phyloP scores from a whole-genome alignment of 73 alveolate species.

The Tetrahymena borealis region DNA sequence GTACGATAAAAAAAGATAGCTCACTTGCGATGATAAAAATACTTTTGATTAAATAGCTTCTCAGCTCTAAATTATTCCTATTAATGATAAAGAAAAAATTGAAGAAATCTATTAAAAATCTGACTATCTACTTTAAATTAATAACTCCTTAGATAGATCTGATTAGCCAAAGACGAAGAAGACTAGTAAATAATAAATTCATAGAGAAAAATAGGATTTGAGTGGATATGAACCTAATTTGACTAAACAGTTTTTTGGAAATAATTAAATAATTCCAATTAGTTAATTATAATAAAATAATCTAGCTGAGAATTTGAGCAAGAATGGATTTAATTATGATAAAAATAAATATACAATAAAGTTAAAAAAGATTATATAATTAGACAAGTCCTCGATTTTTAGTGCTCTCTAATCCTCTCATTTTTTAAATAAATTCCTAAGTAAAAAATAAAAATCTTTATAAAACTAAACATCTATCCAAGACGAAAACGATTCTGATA shows the following conservation, averaged over 20 bases:
- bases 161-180: not conserved
- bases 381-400: not conserved
- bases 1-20: not conserved
- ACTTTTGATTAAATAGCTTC: not conserved
- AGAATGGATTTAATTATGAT: not conserved
- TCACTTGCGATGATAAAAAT: not conserved
- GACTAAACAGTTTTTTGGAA: not conserved
- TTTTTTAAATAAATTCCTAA: not conserved
- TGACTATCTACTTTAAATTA: not conserved
- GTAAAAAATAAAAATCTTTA: not conserved
- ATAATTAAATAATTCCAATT: not conserved
- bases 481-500: not conserved
- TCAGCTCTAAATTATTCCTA: not conserved
- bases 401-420: not conserved
- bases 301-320: not conserved
- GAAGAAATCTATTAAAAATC: not conserved
- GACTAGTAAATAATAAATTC: not conserved
- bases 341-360: not conserved
- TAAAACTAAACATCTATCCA: not conserved
- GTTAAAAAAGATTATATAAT: not conserved
- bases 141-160: not conserved
- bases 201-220: not conserved
- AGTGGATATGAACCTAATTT: not conserved
- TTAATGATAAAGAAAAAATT: not conserved
- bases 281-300: not conserved